Base-by-base conservation (phyloP, 768 basidiomycete species). In the Lentinula lateritia region DNA sequence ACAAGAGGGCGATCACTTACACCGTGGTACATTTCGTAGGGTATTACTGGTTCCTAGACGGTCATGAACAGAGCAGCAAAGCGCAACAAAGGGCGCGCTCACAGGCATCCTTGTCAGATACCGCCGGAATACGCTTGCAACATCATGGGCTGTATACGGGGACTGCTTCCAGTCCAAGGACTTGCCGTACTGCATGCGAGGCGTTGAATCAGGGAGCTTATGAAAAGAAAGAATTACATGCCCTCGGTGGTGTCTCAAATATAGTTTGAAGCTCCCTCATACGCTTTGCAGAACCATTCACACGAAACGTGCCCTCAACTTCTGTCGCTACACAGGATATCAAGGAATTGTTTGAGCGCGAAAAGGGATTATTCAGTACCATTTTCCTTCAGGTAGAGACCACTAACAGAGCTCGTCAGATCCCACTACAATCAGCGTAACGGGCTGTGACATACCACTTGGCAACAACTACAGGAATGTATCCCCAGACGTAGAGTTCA, bases 81-180 rank as follows among this genome's bases (percentile, higher is more conserved):
- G 23, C 23, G 39, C 38, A 61, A 58, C 62, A 32, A 28, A 61
- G 13, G 39, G 55, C 28, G 62, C 18, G 85, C 92, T 72, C 68
- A 95, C 95, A 36, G 97, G 95, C 90, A 98, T 93, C 70, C 92
- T 90, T 0, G 95, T 98, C 54, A 99, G 85, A 74, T 93, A 99
- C 77, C 96, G 78, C 62, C 96, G 84, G 70, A 98, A 94, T 59
- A 99, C 94, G 67, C 92, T 97, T 18, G 96, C 96, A 55, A 97
- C 94, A 71, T 99, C 96, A 71, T 99, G 96, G 13, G 93, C 84
- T n/a, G 90, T 96, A 72, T 89, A 98, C 18, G 82, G 78, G 68
- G 91, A 88, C 62, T 84, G 77, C 69, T 87, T 88, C 95, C 96
- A 98, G 66, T 97, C 90, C 45, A 99, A 77, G 58, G 86, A 83